A percentile compares a stretch with the other conserved stretches of the same genome.
These are phyloP conservation scores for Sequoiadendron giganteum DNA, from an alignment of 75 land plant species.

Conservation along the genomic window DNA sequence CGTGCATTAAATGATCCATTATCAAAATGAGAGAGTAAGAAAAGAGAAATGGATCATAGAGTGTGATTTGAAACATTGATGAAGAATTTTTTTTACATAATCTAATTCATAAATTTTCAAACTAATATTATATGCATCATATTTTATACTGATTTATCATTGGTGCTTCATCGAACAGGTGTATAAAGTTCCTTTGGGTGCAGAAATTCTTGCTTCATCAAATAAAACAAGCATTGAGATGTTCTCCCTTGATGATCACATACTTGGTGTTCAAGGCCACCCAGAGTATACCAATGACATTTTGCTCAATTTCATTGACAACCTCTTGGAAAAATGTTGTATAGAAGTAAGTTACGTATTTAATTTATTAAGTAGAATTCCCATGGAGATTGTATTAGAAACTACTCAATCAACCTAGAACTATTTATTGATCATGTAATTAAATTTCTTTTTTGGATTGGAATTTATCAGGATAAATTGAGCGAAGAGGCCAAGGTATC, in stretches of 20 bases:
- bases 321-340: constrained; percentile 21
- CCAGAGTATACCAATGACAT: constrained; percentile 86
- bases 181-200: constrained; percentile 54
- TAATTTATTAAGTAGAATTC: background rate
- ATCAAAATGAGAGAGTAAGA: too few species aligned
- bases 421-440: too few species aligned
- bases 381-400: background rate
- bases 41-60: too few species aligned
- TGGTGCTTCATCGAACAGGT: constrained; percentile 28
- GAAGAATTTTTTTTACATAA: too few species aligned
- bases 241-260: constrained; percentile 62
- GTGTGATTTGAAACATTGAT: too few species aligned
- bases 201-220: constrained; percentile 63
- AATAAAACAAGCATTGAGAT: constrained; percentile 65
- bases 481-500: constrained; percentile 35
- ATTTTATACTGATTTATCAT: background rate
- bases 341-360: constrained; percentile 34
- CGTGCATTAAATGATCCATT: too few species aligned
- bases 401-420: background rate
- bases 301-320: constrained; percentile 52
- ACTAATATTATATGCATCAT: too few species aligned
- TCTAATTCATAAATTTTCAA: too few species aligned
- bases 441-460: background rate
- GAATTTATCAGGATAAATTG: background rate
- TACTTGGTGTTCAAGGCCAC: constrained; percentile 88